Percentiles rank a stretch among this genome's conserved stretches.
Conservation (phyloP, 345 rosid species). For the Salix udensis region DNA sequence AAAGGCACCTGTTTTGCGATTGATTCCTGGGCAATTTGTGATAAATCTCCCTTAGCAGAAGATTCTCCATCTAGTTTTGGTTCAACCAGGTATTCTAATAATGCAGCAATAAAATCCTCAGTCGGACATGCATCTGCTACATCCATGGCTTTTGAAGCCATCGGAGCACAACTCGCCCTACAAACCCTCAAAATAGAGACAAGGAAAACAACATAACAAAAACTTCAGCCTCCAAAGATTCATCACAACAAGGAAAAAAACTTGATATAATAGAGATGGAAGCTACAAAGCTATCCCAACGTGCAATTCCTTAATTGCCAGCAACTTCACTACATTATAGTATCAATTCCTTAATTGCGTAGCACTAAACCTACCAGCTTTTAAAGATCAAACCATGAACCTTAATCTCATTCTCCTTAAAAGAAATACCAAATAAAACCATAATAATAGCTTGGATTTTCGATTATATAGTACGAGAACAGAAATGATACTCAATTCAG, state of each 20-base stretch:
- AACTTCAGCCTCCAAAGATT: not conserved
- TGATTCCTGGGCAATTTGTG: conserved; percentile 35
- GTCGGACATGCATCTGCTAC: conserved; percentile 44
- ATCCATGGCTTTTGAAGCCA: conserved; percentile 16
- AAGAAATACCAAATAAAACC: not conserved
- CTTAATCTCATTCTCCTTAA: not conserved
- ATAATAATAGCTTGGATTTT: not conserved
- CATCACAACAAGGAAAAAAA: not conserved
- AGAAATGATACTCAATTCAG: not conserved
- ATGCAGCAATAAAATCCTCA: conserved; percentile 58
- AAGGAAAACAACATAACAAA: not conserved
- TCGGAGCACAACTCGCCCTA: not conserved
- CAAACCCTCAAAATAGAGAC: not conserved
- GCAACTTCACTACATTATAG: not conserved
- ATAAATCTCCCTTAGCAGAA: conserved; percentile 32
- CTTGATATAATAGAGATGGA: not conserved
- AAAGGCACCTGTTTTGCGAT: conserved; percentile 68
- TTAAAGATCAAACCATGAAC: not conserved
- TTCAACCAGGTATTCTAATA: conserved; percentile 61
- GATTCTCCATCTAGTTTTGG: conserved; percentile 55
- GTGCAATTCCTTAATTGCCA: no score
- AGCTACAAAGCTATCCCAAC: not conserved
- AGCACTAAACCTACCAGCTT: not conserved
- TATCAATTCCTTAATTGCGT: not conserved
- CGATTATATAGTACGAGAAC: not conserved